Evolutionary conservation across 371 early-diverging fungal species (phyloP), one percentile per base, ranked within the genome.

Genomic region (Coemansia sp.): DNA sequence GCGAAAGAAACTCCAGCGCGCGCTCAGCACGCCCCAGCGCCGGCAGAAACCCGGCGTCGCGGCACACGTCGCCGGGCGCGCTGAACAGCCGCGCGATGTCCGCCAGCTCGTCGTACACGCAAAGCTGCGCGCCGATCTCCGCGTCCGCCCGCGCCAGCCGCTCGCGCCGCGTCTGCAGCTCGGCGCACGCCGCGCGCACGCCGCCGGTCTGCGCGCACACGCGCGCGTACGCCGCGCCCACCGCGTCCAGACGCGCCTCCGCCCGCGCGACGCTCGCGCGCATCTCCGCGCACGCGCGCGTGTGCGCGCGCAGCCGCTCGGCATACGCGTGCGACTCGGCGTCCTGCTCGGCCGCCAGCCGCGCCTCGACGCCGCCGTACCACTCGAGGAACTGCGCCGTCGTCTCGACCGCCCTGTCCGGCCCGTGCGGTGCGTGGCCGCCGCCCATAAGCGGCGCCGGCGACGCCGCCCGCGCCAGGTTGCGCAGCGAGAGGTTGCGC

Each of bases 311-410:
- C 16, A 58, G 51, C 16, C 40, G 55, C 50, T 40, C 75, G 84
- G 89, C 90, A 71, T 68, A 92, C 7, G 64, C 92, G 6, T 87
- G 82, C 66, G 92, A 92, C 66, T 91, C 93, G 66, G 90, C 91
- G 57, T 88, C 92, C 49, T 84, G 83, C 57, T 91, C 94, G 81
- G 59, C 55, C 2, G 67, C 59, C 77, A 93, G 90, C 52, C 88
- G 86, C 31, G 82, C 75, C 75, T 94, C 94, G 36, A 90, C 83
- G 1, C 60, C 58, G n/a, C 90, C 83, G 77, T 87, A 94, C 96
- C 96, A 95, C 52, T 90, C 88, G 58, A 94, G 83, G 64, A 95
- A 95, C 72, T 94, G 89, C 37, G 93, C 91, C 0, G 91, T 82
- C 0, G 88, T 94, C 40, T 92, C 90, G 50, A 95, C 87, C 4